Percentiles rank a stretch among this genome's conserved stretches.
These are phyloP conservation scores for Backusella australiensis DNA, from an alignment of 192 early-diverging fungal species.

Conservation along the genomic window DNA sequence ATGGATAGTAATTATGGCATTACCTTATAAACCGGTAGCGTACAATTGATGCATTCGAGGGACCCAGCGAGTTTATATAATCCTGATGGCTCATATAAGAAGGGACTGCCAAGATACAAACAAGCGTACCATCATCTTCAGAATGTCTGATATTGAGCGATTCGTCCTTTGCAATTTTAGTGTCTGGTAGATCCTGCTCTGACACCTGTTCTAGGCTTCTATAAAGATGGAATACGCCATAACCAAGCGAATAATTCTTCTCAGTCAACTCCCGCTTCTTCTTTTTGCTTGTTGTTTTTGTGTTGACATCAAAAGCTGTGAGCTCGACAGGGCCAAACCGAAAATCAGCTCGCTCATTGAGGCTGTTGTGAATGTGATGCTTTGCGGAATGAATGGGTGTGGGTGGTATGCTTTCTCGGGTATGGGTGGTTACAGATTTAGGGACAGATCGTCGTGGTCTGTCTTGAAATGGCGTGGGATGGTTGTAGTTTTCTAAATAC, in stretches of 20 bases:
- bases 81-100: constrained; percentile 87
- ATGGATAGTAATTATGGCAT: neutral
- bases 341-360: constrained; percentile 7
- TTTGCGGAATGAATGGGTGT: neutral
- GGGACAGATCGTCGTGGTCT: neutral
- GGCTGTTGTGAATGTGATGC: neutral
- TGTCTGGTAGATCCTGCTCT: constrained; percentile 19
- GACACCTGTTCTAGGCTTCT: constrained; percentile 50
- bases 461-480: neutral
- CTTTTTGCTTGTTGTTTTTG: constrained; percentile 8
- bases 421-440: neutral
- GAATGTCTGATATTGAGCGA: constrained; percentile 7
- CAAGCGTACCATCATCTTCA: constrained; percentile 37
- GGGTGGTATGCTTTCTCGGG: neutral
- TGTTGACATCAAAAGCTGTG: neutral
- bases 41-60: constrained; percentile 61
- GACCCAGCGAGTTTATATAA: constrained; percentile 82
- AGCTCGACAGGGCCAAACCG: neutral
- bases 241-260: constrained; percentile 2
- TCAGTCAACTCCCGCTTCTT: constrained; percentile 11
- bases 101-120: constrained; percentile 86
- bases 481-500: neutral
- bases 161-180: neutral
- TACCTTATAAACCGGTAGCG: constrained; percentile 75
- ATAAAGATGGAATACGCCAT: constrained; percentile 69